phyloP scores from a whole-genome alignment of 352 stramenopile genomes.

The Pseudoperonospora humuli region DNA sequence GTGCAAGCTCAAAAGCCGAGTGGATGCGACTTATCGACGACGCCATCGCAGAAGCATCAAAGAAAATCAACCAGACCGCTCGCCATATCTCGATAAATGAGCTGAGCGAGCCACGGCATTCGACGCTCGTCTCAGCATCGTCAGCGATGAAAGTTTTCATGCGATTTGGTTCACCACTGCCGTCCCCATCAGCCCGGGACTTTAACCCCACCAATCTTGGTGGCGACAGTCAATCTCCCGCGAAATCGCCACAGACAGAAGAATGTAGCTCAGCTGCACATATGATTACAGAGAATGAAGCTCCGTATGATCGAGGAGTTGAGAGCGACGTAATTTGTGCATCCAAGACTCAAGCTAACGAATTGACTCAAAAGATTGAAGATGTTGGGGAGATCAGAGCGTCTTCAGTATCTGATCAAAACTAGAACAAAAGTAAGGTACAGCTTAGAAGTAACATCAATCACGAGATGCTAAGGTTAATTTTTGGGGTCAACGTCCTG shows the following conservation, averaged over 20 bases:
- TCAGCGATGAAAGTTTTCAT: conserved; percentile 55
- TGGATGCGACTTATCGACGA: too few relatives aligned
- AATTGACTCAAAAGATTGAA: background rate
- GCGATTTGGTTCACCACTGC: conserved; percentile 37
- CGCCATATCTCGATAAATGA: too few relatives aligned
- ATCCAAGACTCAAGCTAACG: background rate
- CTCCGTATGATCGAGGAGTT: background rate
- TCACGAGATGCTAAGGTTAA: conserved; percentile 20
- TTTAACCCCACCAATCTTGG: too few relatives aligned
- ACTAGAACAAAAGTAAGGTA: conserved; percentile 2
- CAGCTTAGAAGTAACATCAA: conserved; percentile 6
- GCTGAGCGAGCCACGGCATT: too few relatives aligned
- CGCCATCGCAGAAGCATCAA: too few relatives aligned
- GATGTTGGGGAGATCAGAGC: too few relatives aligned
- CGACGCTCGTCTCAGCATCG: too few relatives aligned
- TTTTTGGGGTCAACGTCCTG: conserved; percentile 20
- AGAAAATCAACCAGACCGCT: too few relatives aligned
- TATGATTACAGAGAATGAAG: too few relatives aligned
- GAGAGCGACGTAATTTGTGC: background rate
- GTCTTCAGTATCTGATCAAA: too few relatives aligned
- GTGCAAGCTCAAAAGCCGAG: conserved; percentile 38
- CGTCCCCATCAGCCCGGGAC: conserved; percentile 14
- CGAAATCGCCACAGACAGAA: too few relatives aligned
- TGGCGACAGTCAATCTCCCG: too few relatives aligned
- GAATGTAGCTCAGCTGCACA: background rate